A percentile compares a stretch with the other conserved stretches of the same genome.
Evolutionary conservation across 495 filamentous ascomycete genomes (phyloP).

Genomic region (Hyaloscypha bicolor): DNA sequence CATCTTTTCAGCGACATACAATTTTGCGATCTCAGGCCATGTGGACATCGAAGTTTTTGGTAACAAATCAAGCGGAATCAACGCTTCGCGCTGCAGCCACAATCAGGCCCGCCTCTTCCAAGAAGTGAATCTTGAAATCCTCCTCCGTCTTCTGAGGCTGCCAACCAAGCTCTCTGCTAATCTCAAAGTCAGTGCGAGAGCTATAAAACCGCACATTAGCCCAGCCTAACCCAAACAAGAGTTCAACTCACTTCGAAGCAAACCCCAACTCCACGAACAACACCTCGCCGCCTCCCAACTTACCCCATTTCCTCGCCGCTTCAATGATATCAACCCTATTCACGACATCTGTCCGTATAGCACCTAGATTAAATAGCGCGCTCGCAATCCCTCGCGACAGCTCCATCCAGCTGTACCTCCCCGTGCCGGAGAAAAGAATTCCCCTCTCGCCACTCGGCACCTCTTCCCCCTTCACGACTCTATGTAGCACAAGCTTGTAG

Average conservation of each 20-base stretch:
- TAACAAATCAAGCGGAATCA: background rate
- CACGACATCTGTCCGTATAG: background rate
- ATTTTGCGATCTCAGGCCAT: too few species aligned
- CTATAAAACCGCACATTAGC: background rate
- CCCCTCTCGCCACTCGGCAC: background rate
- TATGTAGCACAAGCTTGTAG: background rate
- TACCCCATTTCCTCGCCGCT: slow-evolving; percentile 36
- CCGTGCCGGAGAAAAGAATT: background rate
- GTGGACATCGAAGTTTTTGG: too few species aligned
- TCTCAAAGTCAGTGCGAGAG: slow-evolving; percentile 11
- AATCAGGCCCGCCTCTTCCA: slow-evolving; percentile 15
- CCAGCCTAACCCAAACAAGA: background rate
- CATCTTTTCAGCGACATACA: too few species aligned
- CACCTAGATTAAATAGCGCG: background rate
- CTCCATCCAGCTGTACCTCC: background rate
- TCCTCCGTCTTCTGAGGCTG: slow-evolving; percentile 15
- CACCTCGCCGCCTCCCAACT: slow-evolving; percentile 33
- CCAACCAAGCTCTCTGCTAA: slow-evolving; percentile 21
- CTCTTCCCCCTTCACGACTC: background rate
- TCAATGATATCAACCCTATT: too few species aligned
- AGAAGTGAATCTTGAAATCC: slow-evolving; percentile 23
- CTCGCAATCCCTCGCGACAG: background rate
- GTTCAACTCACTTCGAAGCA: slow-evolving; percentile 36
- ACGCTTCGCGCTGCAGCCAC: background rate
- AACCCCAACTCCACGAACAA: slow-evolving; percentile 41